phyloP scores from a whole-genome alignment of 257 asterid genomes.

The Gentiana straminea region DNA sequence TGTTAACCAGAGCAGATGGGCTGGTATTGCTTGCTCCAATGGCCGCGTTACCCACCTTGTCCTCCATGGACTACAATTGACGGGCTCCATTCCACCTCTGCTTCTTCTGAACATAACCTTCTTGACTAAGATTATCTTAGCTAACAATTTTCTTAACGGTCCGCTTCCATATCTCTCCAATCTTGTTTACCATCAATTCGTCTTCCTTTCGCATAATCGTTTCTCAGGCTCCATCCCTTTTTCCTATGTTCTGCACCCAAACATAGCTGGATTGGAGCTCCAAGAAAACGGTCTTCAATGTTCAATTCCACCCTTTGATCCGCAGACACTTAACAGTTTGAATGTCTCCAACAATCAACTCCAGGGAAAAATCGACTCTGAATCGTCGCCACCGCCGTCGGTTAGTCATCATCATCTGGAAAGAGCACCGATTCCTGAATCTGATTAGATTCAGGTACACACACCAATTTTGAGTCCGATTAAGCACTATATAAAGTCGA shows the following conservation, averaged over 20 bases:
- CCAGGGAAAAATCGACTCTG: constrained; percentile 19
- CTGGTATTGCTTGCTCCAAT: constrained; percentile 43
- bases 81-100: constrained; percentile 35
- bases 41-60: constrained; percentile 38
- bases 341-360: constrained; percentile 48
- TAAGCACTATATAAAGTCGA: no score
- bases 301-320: constrained; percentile 49
- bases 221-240: constrained; percentile 45
- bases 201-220: constrained; percentile 36
- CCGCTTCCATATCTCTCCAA: constrained; percentile 39
- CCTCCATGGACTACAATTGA: constrained; percentile 38
- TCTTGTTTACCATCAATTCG: constrained; percentile 25
- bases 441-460: no score
- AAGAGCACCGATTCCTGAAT: no score
- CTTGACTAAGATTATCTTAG: constrained; percentile 42
- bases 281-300: constrained; percentile 42
- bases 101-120: constrained; percentile 37
- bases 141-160: constrained; percentile 43
- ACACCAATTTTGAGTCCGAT: no score
- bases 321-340: constrained; percentile 28
- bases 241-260: constrained; percentile 24
- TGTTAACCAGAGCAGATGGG: constrained; percentile 46
- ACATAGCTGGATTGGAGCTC: constrained; percentile 30
- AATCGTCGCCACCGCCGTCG: no score
- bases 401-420: no score